Evolutionary conservation across 2,329 filamentous ascomycete species (phyloP).

Genomic region (Calonectria pauciramosa): DNA sequence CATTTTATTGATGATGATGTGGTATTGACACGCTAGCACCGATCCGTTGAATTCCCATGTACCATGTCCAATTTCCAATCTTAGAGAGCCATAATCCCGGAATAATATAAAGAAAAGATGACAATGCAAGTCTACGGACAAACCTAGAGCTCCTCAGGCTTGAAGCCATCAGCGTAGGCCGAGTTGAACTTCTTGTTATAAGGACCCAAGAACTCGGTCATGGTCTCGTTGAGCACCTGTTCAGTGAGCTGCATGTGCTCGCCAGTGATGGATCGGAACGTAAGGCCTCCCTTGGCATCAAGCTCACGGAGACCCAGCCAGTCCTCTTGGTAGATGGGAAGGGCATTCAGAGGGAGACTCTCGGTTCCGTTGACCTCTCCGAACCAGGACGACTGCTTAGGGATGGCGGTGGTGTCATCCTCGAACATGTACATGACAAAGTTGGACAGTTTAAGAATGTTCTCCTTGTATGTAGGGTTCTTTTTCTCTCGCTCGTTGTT

Average conservation of each 20-base stretch:
- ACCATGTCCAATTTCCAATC: constrained; percentile 16
- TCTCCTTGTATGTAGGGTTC: constrained; percentile 80
- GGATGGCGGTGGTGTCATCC: constrained; percentile 87
- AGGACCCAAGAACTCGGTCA: constrained; percentile 76
- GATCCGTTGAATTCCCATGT: constrained; percentile 23
- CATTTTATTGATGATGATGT: constrained; percentile 30
- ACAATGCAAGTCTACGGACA: constrained; percentile 24
- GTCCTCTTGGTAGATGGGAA: constrained; percentile 86
- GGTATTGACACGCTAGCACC: constrained; percentile 37
- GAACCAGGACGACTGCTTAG: constrained; percentile 94
- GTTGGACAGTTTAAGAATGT: constrained; percentile 77
- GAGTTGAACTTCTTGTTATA: constrained; percentile 54
- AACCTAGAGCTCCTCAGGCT: constrained; percentile 55
- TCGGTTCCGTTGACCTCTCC: constrained; percentile 83
- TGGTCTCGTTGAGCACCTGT: constrained; percentile 74
- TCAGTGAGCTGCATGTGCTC: constrained; percentile 86
- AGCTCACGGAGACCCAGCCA: constrained; percentile 89
- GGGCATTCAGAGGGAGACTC: constrained; percentile 76
- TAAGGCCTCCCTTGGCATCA: constrained; percentile 83
- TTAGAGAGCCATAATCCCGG: constrained; percentile 14
- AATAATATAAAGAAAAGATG: constrained; percentile 27
- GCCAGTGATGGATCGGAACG: constrained; percentile 80
- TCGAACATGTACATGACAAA: constrained; percentile 93
- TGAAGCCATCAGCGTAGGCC: constrained; percentile 36
- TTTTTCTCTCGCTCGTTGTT: constrained; percentile 90